These are phyloP conservation scores for Hamigera avellanea DNA, from an alignment of 495 filamentous ascomycete species.

Conservation along the genomic window DNA sequence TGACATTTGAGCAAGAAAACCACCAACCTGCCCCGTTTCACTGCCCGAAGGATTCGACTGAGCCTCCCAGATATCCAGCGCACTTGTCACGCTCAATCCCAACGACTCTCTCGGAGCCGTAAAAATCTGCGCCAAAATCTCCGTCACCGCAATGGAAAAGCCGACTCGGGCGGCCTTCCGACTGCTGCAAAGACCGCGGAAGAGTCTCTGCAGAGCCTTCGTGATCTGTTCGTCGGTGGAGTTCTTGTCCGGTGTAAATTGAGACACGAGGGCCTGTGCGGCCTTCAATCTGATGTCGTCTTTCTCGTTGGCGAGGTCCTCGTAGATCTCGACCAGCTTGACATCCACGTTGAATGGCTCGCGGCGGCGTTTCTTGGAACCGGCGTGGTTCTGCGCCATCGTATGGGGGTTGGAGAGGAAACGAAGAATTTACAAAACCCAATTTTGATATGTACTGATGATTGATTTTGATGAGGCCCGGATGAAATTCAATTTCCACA, in stretches of 20 bases:
- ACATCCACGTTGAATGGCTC: slow-evolving; percentile 34
- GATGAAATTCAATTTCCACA: too few species aligned
- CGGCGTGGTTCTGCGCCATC: slow-evolving; percentile 5
- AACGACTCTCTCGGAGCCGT: slow-evolving; percentile 11
- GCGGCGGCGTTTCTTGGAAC: slow-evolving; percentile 37
- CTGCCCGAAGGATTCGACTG: slow-evolving; percentile 55
- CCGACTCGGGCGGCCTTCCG: slow-evolving; percentile 81
- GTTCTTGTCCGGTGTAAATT: slow-evolving; percentile 32
- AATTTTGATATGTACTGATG: too few species aligned
- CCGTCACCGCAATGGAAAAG: slow-evolving; percentile 83
- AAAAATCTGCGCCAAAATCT: slow-evolving; percentile 55
- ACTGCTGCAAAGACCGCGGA: slow-evolving; percentile 81
- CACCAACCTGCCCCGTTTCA: slow-evolving; percentile 54
- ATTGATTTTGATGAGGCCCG: too few species aligned
- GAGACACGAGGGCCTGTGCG: slow-evolving; percentile 31
- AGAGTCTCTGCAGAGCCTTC: slow-evolving; percentile 48
- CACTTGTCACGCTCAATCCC: slow-evolving; percentile 33
- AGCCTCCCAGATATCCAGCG: slow-evolving; percentile 53
- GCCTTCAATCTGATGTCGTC: slow-evolving; percentile 40
- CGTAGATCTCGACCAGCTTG: slow-evolving; percentile 43
- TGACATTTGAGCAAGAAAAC: too few species aligned
- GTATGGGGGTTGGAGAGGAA: too few species aligned
- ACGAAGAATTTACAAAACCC: too few species aligned
- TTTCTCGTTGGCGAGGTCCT: slow-evolving; percentile 42
- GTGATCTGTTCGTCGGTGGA: slow-evolving; percentile 29